phyloP scores from a whole-genome alignment of 2,329 filamentous ascomycete species.

The Claviceps sp. region DNA sequence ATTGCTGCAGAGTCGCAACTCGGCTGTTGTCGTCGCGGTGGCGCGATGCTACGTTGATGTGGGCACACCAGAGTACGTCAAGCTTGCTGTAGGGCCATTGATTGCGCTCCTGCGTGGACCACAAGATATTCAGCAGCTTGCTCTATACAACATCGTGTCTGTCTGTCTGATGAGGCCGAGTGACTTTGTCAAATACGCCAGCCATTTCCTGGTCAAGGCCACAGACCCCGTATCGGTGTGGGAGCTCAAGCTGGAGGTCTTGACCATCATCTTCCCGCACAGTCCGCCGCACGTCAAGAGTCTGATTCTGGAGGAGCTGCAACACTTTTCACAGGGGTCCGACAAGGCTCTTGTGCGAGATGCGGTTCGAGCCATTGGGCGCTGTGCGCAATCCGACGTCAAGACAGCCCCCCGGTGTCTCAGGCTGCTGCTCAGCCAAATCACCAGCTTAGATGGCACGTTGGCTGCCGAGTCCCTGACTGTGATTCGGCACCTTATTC shows the following conservation, averaged over 20 bases:
- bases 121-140: conserved; percentile 78
- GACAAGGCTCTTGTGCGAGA: conserved; percentile 74
- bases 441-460: conserved; percentile 75
- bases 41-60: conserved; percentile 75
- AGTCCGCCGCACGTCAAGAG: conserved; percentile 64
- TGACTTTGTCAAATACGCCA: conserved; percentile 77
- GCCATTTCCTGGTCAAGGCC: conserved; percentile 76
- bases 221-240: conserved; percentile 72
- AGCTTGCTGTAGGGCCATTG: conserved; percentile 66
- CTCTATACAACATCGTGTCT: conserved; percentile 89
- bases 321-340: conserved; percentile 70
- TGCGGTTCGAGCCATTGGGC: conserved; percentile 81
- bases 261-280: conserved; percentile 84
- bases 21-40: conserved; percentile 81
- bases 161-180: conserved; percentile 65
- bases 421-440: conserved; percentile 69
- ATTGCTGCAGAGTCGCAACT: conserved; percentile 85
- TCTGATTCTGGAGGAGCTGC: conserved; percentile 80
- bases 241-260: conserved; percentile 81
- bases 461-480: conserved; percentile 87
- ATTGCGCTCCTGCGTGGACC: conserved; percentile 74
- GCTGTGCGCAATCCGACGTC: conserved; percentile 72
- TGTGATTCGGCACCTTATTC: conserved; percentile 89
- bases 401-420: conserved; percentile 66
- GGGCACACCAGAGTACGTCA: conserved; percentile 64